These are phyloP conservation scores for maize (Zea mays) DNA, from an alignment of 176 grass and related monocot species.

Conservation along the genomic window DNA sequence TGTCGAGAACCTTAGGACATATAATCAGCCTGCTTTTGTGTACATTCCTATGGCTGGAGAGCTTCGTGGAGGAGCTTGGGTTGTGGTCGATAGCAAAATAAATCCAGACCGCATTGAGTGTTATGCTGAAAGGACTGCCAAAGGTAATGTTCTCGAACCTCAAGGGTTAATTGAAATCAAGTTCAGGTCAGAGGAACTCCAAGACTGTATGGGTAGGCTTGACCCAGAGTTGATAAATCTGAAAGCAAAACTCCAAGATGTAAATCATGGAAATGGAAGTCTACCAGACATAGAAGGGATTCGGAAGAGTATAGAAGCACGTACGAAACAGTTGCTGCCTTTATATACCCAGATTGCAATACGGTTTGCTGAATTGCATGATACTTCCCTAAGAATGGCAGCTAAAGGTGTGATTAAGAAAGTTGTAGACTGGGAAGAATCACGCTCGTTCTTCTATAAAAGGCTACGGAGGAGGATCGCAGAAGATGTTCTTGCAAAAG, in stretches of 20 bases:
- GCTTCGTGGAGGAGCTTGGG: slow-evolving; percentile 95
- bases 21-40: slow-evolving; percentile 97
- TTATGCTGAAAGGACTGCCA: slow-evolving; percentile 91
- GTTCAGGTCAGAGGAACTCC: slow-evolving; percentile 84
- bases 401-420: slow-evolving; percentile 87
- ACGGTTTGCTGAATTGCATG: slow-evolving; percentile 88
- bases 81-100: slow-evolving; percentile 98
- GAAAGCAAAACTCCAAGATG: slow-evolving; percentile 65
- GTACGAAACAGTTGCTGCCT: slow-evolving; percentile 77
- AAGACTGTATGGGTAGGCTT: slow-evolving; percentile 94
- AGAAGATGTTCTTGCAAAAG: slow-evolving; percentile 68
- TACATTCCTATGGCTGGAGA: slow-evolving; percentile 95
- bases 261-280: slow-evolving; percentile 50
- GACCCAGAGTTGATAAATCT: slow-evolving; percentile 68
- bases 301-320: slow-evolving; percentile 62
- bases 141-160: slow-evolving; percentile 96
- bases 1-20: slow-evolving; percentile 95
- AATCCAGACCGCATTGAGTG: slow-evolving; percentile 92
- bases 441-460: slow-evolving; percentile 88
- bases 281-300: slow-evolving; percentile 47
- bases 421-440: slow-evolving; percentile 87
- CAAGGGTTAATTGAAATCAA: slow-evolving; percentile 98
- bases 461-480: slow-evolving; percentile 73
- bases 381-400: slow-evolving; percentile 90
- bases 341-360: slow-evolving; percentile 94